Base-by-base conservation (phyloP, 305 asterid genomes). In the Fraxinus sp. region DNA sequence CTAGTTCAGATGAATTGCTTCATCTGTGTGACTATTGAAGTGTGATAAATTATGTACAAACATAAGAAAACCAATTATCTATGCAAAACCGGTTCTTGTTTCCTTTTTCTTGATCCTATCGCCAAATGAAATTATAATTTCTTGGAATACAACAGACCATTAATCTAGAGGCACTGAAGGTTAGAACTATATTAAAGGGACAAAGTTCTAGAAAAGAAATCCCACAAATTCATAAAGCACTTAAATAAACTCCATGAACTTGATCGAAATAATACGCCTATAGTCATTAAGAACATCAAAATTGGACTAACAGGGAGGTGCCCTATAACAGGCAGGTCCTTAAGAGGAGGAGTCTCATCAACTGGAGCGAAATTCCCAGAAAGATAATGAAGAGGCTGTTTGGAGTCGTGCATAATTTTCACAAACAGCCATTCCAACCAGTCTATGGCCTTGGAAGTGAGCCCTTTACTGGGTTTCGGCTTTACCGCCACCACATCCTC, bases 291-390 rank as follows among this genome's bases (percentile, higher is more conserved):
- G 16, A 1, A 62, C 9, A 13, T 79, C 0, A 26, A 4, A 28
- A 24, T 0, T 62, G 18, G 75, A 76, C 97, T 90, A 80, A 94
- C 98, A 30, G 97, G 98, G 0, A 94, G 92, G 49, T 86, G 88
- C 3, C 98, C 98, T 16, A 36, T 85, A 10, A 94, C 91, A 4
- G 88, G 88, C 35, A 94, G 95, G 81, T 92, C 97, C 52, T 81
- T 64, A 59, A 86, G 85, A 44, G 98, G 97, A 46, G 97, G 92
- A 75, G 97, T 91, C 85, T 94, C 98, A 52, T 91, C 93, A 77
- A 90, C 91, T 14, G 98, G 98, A 30, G 90, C 95, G 68, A 90
- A 93, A 86, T 90, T 94, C 20, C 97, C 98, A 78, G 88, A 77
- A 14, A 94, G 87, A 82, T 87, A 94, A 39, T 93, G 92, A 20